Evolutionary conservation across 2,329 filamentous ascomycete species (phyloP).

Genomic region (Torrubiellomyces zombiae): DNA sequence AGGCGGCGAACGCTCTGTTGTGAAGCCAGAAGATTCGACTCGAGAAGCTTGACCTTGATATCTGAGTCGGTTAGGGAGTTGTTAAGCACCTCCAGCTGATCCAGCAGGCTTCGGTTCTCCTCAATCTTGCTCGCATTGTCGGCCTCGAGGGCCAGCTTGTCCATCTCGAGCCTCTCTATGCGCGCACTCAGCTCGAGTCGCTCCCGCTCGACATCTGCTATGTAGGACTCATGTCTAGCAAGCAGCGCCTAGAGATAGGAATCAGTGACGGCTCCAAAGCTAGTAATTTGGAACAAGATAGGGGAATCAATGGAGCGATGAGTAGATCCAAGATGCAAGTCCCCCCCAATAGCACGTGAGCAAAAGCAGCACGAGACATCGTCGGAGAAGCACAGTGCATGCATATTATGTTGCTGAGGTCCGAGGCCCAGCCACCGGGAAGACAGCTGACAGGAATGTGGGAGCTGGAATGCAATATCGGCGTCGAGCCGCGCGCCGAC

Average conservation of each 20-base stretch:
- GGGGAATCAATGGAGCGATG: too few relatives aligned
- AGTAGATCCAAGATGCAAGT: background rate
- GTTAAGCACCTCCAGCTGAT: constrained; percentile 76
- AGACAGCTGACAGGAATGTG: too few relatives aligned
- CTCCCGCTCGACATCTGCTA: constrained; percentile 80
- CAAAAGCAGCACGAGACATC: too few relatives aligned
- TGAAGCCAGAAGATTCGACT: constrained; percentile 58
- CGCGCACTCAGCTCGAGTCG: constrained; percentile 53
- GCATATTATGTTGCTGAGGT: too few relatives aligned
- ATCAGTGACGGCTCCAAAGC: constrained; percentile 57
- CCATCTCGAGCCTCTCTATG: constrained; percentile 59
- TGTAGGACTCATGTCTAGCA: constrained; percentile 82
- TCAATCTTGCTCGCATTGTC: constrained; percentile 64
- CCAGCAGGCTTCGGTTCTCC: constrained; percentile 66
- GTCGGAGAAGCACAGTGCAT: too few relatives aligned
- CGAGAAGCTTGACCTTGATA: constrained; percentile 58
- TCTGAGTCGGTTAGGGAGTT: constrained; percentile 66
- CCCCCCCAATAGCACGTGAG: too few relatives aligned
- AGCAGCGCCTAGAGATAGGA: constrained; percentile 64
- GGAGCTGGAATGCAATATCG: too few relatives aligned
- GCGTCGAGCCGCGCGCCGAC: too few relatives aligned
- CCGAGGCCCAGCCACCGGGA: too few relatives aligned
- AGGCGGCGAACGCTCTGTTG: constrained; percentile 63
- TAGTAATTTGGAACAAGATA: too few relatives aligned
- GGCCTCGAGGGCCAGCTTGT: constrained; percentile 57